Conservation (phyloP, 768 basidiomycete genomes). For the Vishniacozyma victoriae region DNA sequence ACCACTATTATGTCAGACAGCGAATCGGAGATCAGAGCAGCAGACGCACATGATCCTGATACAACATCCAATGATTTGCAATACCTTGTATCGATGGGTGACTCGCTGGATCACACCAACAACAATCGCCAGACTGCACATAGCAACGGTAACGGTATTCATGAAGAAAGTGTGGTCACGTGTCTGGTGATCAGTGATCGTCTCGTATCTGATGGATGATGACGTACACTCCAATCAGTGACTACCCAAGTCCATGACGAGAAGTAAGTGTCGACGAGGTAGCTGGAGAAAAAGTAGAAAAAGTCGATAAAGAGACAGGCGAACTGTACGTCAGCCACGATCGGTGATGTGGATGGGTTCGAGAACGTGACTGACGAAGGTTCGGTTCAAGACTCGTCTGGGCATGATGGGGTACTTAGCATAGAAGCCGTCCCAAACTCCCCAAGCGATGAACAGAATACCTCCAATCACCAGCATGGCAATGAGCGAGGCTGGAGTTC, state of each 20-base stretch:
- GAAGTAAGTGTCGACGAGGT: slow-evolving; percentile 21
- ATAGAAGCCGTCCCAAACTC: slow-evolving; percentile 44
- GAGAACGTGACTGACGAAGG: slow-evolving; percentile 34
- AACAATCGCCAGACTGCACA: slow-evolving; percentile 28
- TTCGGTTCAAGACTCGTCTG: slow-evolving; percentile 46
- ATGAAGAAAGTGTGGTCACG: slow-evolving; percentile 22
- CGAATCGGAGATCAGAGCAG: background rate
- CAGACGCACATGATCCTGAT: slow-evolving; percentile 11
- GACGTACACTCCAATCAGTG: slow-evolving; percentile 46
- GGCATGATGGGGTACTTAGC: slow-evolving; percentile 48
- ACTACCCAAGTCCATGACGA: slow-evolving; percentile 43
- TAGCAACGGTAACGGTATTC: slow-evolving; percentile 2
- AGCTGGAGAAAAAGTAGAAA: slow-evolving; percentile 31
- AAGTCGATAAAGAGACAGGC: slow-evolving; percentile 29
- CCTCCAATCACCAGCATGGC: slow-evolving; percentile 52
- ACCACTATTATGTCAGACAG: slow-evolving; percentile 13
- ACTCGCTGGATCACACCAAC: slow-evolving; percentile 26
- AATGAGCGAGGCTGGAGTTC: slow-evolving; percentile 46
- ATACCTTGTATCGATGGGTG: slow-evolving; percentile 37
- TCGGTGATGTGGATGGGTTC: slow-evolving; percentile 1
- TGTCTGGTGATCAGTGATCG: background rate
- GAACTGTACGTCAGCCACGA: slow-evolving; percentile 4
- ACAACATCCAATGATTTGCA: slow-evolving; percentile 9
- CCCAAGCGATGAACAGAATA: slow-evolving; percentile 48
- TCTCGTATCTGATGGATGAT: slow-evolving; percentile 20